Base-by-base conservation (phyloP, 805 yeast species). In the Starmerella vitae region DNA sequence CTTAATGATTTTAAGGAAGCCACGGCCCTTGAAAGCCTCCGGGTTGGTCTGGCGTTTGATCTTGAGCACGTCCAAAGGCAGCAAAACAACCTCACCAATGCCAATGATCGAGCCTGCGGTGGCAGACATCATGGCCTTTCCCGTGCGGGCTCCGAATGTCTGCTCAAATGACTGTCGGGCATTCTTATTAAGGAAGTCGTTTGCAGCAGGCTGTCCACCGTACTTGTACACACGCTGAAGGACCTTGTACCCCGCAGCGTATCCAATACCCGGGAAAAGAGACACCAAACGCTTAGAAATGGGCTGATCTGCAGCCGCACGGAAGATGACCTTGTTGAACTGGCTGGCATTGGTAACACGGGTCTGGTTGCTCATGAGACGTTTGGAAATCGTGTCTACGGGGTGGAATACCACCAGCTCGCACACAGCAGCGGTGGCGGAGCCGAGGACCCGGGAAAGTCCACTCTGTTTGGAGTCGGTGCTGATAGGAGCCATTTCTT, bases 31-130 rank as follows among this genome's bases (percentile, higher is more conserved):
- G 74, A 91, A 91, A n/a, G 97, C 68, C 64, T 88, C 98, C n/a
- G 99, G 99, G 69, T 91, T 91, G 39, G 99, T 91, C 70, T 91
- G 99, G 68, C 97, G 86, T 68, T 91, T 91, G 65, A 91, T 91
- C 69, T 91, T 91, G 59, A 91, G 70, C 30, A 91, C 97, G 60
- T 91, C 99, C 53, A 91, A 71, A 26, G 99, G 99, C 56, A 91
- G 71, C 53, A 91, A 68, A 27, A 91, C 86, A 59, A 91, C 84
- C 66, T 91, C 99, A 65, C 98, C 53, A 58, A 91, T 88, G 54
- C 99, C 99, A 50, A 91, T 85, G 49, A 91, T 52, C 25, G 95
- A 83, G 56, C 99, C 99, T 21, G 99, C 97, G 47, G 96, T 75
- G 33, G 99, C 99, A 43, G 94, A 80, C 67, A 91, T 66, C 57